These are phyloP conservation scores for Agrocybe chaxingu DNA, from an alignment of 768 basidiomycete species.

Conservation along the genomic window DNA sequence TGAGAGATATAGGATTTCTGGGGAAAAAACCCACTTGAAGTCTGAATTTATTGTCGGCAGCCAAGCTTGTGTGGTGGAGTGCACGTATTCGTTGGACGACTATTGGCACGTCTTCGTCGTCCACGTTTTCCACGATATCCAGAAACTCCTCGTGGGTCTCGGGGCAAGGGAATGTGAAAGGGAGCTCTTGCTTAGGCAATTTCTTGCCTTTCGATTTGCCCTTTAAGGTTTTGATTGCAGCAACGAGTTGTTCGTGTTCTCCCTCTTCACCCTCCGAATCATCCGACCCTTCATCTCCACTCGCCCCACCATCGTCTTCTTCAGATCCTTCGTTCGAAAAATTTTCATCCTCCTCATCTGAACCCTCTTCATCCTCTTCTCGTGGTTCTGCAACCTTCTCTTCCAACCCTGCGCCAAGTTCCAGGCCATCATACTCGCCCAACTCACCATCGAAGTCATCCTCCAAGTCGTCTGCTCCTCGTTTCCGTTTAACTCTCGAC, in stretches of 20 bases:
- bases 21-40: conserved; percentile 61
- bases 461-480: conserved; percentile 86
- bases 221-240: conserved; percentile 22
- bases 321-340: conserved; percentile 28
- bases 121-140: conserved; percentile 69
- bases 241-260: conserved; percentile 42
- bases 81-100: conserved; percentile 90
- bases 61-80: conserved; percentile 90
- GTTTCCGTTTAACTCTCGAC: conserved; percentile 41
- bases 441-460: conserved; percentile 70
- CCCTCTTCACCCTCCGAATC: conserved; percentile 37
- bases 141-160: conserved; percentile 84
- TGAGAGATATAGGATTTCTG: neutral
- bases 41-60: conserved; percentile 87
- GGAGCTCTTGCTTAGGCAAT: conserved; percentile 56
- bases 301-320: conserved; percentile 36
- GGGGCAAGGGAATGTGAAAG: conserved; percentile 92
- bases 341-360: conserved; percentile 29
- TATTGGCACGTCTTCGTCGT: conserved; percentile 68
- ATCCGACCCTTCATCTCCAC: conserved; percentile 27
- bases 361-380: conserved; percentile 31
- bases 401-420: conserved; percentile 34
- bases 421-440: conserved; percentile 37
- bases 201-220: conserved; percentile 32
- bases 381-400: conserved; percentile 31